Base-by-base conservation (phyloP, 2,329 filamentous ascomycete species). In the Paecilomyces formosus region DNA sequence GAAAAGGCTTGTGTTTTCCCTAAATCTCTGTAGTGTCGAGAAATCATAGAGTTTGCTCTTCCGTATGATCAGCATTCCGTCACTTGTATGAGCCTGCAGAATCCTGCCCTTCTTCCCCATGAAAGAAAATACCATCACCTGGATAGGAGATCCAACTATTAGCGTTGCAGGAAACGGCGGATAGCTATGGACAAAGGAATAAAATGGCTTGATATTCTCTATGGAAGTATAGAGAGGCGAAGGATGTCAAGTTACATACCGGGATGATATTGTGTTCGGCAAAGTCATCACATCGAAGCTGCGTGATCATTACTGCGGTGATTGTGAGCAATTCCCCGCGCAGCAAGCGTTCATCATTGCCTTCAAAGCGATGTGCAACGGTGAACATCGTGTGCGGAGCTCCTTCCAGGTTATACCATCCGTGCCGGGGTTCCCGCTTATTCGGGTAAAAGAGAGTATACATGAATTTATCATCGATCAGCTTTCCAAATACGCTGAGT, bases 301-400 rank as follows among this genome's bases (percentile, higher is more conserved):
- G 53, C 63, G 70, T 69, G 61, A 61, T 63, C 53, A 59, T n/a
- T 50, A 54, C 57, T 13, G 39, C 39, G 13, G 15, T 15, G 11
- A 49, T 49, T 21, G 39, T 12, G 39, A 49, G 39, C 13, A 49
- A 15, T 49, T 49, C 39, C 15, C 39, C 39, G 13, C 39, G 2
- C 18, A 49, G 39, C 13, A 49, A 21, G 13, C 39, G 5, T 21
- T 21, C 39, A 3, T 49, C 39, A 5, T 49, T 21, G 2, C 18
- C 39, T 49, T 49, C 18, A 49, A 49, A 15, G 13, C 39, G 13
- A 49, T 49, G 39, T 21, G 13, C 13, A 15, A 49, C 15, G 39
- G 39, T 49, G 2, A 49, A 49, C 39, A 49, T 49, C 13, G 11
- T 12, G 18, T 49, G 39, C 15, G 39, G 39, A 30, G 28, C 28